Evolutionary conservation across 208 protist genomes (phyloP).

Genomic region (Leishmania arabica): DNA sequence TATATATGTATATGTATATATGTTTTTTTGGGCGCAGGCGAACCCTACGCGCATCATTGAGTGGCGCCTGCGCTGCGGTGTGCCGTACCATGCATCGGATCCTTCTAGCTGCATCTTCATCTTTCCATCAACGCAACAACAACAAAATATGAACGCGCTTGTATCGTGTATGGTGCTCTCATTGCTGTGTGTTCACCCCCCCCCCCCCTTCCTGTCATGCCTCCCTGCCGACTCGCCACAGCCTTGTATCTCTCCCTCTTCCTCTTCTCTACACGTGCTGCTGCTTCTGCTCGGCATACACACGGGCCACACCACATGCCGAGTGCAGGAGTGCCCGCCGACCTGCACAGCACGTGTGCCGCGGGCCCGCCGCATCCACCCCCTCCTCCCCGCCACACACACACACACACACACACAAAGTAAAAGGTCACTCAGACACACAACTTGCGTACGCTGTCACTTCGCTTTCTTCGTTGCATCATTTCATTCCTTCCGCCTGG

Average conservation of each 20-base stretch:
- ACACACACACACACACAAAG: not conserved
- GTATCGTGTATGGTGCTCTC: not conserved
- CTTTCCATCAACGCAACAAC: not conserved
- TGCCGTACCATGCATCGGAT: not conserved
- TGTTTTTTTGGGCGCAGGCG: too few species aligned
- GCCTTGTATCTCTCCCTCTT: not conserved
- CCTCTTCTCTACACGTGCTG: not conserved
- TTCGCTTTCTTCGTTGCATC: constrained; percentile 5
- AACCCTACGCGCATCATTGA: not conserved
- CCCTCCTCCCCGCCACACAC: not conserved
- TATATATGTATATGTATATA: too few species aligned
- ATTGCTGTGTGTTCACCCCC: not conserved
- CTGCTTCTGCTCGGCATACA: not conserved
- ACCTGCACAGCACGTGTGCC: not conserved
- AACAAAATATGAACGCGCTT: not conserved
- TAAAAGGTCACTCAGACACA: not conserved
- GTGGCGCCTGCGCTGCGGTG: not conserved
- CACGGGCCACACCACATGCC: not conserved
- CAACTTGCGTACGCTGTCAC: not conserved
- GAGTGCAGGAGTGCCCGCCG: not conserved
- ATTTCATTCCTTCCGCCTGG: not conserved
- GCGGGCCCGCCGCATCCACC: not conserved
- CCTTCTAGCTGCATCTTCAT: not conserved
- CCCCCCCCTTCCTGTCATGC: not conserved
- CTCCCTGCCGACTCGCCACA: not conserved